Base-by-base conservation (phyloP, 192 early-diverging fungal species). In the Backusella circina region DNA sequence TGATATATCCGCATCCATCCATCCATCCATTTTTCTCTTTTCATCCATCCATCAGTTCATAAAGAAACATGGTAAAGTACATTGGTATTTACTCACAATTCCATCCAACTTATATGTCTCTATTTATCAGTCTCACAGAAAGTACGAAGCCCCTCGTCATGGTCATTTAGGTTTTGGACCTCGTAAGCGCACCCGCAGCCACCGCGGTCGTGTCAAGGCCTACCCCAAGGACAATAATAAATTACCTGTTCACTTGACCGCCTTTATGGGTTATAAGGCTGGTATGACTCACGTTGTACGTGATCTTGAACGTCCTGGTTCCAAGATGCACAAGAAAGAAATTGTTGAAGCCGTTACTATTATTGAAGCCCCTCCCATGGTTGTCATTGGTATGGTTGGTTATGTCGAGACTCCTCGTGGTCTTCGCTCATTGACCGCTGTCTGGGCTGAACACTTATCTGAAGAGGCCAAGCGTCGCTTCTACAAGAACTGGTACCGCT, bases 401-500 rank as follows among this genome's bases (percentile, higher is more conserved):
- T 99, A 99, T 93, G 94, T 99, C 83, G 92, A 98, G 89, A 98
- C 98, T 44, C 98, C 98, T 73, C 93, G 96, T 74, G 98, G 97
- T 87, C 91, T 97, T 85, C 97, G 98, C 77, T 92, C 96, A 54
- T 89, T 99, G 79, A 97, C 98, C 89, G 98, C 96, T 86, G 96
- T 99, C 85, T 99, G 98, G 98, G 97, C 98, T 66, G 95, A 99
- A 89, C 97, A 99, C 86, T 88, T 99, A 65, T 91, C 90, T 73
- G 97, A 99, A 77, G 98, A 98, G 85, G 85, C 98, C 73, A 96
- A 93, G 90, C 95, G 98, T 83, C 93, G 98, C 86, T 98, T 99
- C 95, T 99, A 99, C 95, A 97, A 98, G 93, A 99, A 97, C 95
- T 99, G 96, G 96, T 99, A 99, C 93, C 91, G 93, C 84, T 97